phyloP scores from a whole-genome alignment of 176 grass and related monocot genomes.

The Zoysia pacifica region DNA sequence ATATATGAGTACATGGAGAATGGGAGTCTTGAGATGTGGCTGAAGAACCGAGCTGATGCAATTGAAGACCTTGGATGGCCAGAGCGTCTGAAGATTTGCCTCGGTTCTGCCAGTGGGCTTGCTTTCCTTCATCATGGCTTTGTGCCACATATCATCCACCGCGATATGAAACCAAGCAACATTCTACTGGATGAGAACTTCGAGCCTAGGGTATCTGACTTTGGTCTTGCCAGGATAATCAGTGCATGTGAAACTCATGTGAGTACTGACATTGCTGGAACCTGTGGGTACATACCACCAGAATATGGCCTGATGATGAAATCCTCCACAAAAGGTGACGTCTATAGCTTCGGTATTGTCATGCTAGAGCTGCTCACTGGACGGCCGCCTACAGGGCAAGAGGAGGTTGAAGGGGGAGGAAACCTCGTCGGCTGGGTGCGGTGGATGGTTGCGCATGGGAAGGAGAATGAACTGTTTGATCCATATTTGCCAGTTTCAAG shows the following conservation, averaged over 20 bases:
- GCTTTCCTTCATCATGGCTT: constrained; percentile 95
- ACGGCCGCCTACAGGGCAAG: constrained; percentile 81
- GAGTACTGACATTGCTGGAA: constrained; percentile 89
- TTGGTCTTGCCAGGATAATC: constrained; percentile 95
- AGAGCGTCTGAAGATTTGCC: constrained; percentile 79
- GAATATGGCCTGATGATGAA: constrained; percentile 92
- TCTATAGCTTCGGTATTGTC: constrained; percentile 94
- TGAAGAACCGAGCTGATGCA: constrained; percentile 77
- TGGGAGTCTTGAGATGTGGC: constrained; percentile 93
- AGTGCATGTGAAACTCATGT: constrained; percentile 97
- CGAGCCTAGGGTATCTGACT: constrained; percentile 96
- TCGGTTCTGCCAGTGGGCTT: constrained; percentile 82
- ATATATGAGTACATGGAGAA: constrained; percentile 99
- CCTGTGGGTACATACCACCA: constrained; percentile 86
- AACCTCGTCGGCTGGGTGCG: constrained; percentile 91
- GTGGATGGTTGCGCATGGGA: constrained; percentile 66
- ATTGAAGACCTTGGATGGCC: constrained; percentile 84
- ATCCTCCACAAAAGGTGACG: constrained; percentile 75
- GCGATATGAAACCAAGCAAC: constrained; percentile 98
- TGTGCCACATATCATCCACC: constrained; percentile 94
- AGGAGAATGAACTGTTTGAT: constrained; percentile 72
- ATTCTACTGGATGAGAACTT: constrained; percentile 81
- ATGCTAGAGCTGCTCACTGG: constrained; percentile 93
- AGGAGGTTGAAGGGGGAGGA: constrained; percentile 81
- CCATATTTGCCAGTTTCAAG: constrained; percentile 56